Base-by-base conservation (phyloP, 164 flowering plant species). In the Macadamia tetraphylla region DNA sequence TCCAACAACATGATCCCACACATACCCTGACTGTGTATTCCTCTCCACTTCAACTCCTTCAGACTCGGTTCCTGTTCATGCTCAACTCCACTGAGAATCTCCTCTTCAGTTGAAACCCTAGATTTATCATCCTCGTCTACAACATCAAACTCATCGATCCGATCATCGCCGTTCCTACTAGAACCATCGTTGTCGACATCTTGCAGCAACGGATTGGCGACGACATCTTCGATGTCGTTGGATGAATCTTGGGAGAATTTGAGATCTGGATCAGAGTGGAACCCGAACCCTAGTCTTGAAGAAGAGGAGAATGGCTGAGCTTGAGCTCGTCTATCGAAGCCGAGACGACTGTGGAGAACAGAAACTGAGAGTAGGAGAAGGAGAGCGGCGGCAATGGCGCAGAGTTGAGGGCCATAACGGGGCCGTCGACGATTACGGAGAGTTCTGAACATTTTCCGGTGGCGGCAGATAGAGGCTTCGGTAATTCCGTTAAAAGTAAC, bases 351-450 rank as follows among this genome's bases (percentile, higher is more conserved):
- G 84, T 94, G 76, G 77, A 94, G 95, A 62, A 90, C 78, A n/a
- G 86, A 71, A 67, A 91, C 90, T 29, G 98, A 94, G 69, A 89
- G 64, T 67, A 94, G 92, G 80, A 94, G 96, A 56, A 94, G 91
- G 13, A 87, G 31, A n/a, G 98, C 96, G n/a, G 96, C 82, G 55
- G 73, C 9, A 2, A 77, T 57, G 64, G 96, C 92, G 84, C 98
- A 94, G 15, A 81, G 55, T 65, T 87, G 89, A 1, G 87, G 79
- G 30, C 90, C 87, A 71, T 82, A 82, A n/a, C 83, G 83, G 55
- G 84, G 88, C 40, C 89, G 90, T 29, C 91, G 85, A 48, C 94
- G 84, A 35, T 79, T 51, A 44, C 86, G 81, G 55, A 78, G 80
- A 29, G 58, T 74, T 6, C 81, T 61, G 13, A 74, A 60, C 84